Evolutionary conservation across 2,329 filamentous ascomycete genomes (phyloP).

Genomic region (Hypoxylon sp.): DNA sequence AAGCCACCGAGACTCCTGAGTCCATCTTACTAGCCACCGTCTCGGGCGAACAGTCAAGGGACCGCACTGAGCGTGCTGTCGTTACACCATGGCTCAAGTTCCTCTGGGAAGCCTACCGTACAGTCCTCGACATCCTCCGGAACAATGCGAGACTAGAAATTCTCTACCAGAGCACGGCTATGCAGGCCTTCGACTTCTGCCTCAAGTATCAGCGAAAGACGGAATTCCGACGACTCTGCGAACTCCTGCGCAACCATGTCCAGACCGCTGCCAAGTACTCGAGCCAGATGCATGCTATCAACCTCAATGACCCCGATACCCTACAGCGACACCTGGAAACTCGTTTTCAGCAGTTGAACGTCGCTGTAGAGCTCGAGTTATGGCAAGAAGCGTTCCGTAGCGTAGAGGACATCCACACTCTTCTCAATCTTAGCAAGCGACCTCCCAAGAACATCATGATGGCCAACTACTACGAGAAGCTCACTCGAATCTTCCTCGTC

Average conservation of each 20-base stretch:
- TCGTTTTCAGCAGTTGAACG: slow-evolving; percentile 97
- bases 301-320: slow-evolving; percentile 96
- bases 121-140: slow-evolving; percentile 96
- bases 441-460: slow-evolving; percentile 99
- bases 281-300: slow-evolving; percentile 99
- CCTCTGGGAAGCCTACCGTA: slow-evolving; percentile 98
- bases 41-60: slow-evolving; percentile 95
- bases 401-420: slow-evolving; percentile 97
- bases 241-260: slow-evolving; percentile 97
- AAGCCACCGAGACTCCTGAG: slow-evolving; percentile 97
- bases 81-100: slow-evolving; percentile 99
- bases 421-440: slow-evolving; percentile 97
- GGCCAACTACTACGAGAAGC: slow-evolving; percentile 99
- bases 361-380: slow-evolving; percentile 95
- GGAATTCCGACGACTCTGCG: slow-evolving; percentile 97
- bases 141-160: slow-evolving; percentile 98
- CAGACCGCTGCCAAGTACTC: slow-evolving; percentile 99
- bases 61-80: slow-evolving; percentile 97
- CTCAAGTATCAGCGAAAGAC: slow-evolving; percentile 98
- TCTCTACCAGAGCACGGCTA: slow-evolving; percentile 97
- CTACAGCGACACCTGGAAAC: slow-evolving; percentile 97
- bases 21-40: slow-evolving; percentile 98
- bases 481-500: slow-evolving; percentile 97
- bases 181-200: slow-evolving; percentile 99
- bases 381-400: slow-evolving; percentile 99